Evolutionary conservation across 345 rosid genomes (phyloP), one percentile per base, ranked within the genome.

Genomic region (Salix viminalis): DNA sequence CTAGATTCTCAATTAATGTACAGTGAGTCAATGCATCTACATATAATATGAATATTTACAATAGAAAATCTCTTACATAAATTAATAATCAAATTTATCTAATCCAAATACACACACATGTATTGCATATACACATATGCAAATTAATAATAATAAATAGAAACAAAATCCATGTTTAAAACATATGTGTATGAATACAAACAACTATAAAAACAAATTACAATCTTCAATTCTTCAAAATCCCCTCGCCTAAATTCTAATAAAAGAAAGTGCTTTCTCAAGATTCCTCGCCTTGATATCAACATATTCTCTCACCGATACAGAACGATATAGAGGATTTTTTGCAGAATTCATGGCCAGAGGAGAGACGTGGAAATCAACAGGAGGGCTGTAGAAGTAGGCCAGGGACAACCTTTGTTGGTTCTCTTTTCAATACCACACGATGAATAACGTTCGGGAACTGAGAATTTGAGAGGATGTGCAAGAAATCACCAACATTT

Each of bases 401-500:
- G 90, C 97, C 56, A 87, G 75, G 0, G 98, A 92, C 5, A 92
- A 37, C 82, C 98, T 87, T 21, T 90, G 90, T 12, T 83, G 65
- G 36, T 73, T 34, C 76, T 76, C 85, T 83, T 86, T 86, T 88
- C 72, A 90, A 85, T 5, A 89, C 80, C 52, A 83, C 98, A 0
- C 97, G 95, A 60, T 94, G 98, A 64, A 89, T 79, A 15, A 79
- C 94, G n/a, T 73, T 87, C 4, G 75, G 85, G 80, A 87, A 91
- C 69, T 78, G 64, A 5, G 82, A 94, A 41, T 94, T 94, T 1
- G 98, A 87, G 23, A 91, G 32, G 21, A 94, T 88, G 42, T 94
- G 97, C 52, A 94, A 76, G 77, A 92, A 81, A 76, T 94, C 98
- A n/a, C 98, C 97, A 1, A 92, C 84, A 70, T 94, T 91, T 21